Conservation (phyloP, 352 stramenopile genomes). For the Phytophthora pini region DNA sequence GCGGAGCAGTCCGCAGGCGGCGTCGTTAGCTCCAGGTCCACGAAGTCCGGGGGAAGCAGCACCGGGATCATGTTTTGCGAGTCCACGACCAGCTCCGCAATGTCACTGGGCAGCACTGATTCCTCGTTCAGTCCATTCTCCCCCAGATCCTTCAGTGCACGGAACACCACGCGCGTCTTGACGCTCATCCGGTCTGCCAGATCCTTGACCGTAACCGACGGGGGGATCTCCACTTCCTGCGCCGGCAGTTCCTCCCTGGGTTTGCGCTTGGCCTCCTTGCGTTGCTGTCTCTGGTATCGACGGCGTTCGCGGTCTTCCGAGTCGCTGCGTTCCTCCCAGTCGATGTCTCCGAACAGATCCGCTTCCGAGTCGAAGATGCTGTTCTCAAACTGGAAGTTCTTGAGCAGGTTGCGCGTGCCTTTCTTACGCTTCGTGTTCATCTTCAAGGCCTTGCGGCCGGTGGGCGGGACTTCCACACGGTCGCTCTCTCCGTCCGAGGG, state of each 20-base stretch:
- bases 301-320: slow-evolving; percentile 68
- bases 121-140: slow-evolving; percentile 76
- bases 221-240: slow-evolving; percentile 85
- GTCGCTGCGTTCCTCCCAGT: slow-evolving; percentile 68
- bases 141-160: slow-evolving; percentile 67
- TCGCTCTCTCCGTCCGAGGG: slow-evolving; percentile 27
- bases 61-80: slow-evolving; percentile 88
- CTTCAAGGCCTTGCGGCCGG: slow-evolving; percentile 63
- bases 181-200: slow-evolving; percentile 84
- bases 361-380: slow-evolving; percentile 77
- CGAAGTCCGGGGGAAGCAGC: slow-evolving; percentile 81
- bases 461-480: slow-evolving; percentile 5
- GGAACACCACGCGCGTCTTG: slow-evolving; percentile 75
- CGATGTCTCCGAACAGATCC: slow-evolving; percentile 78
- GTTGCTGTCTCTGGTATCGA: slow-evolving; percentile 62
- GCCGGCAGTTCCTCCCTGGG: slow-evolving; percentile 48
- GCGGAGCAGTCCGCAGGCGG: slow-evolving; percentile 69
- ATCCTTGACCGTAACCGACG: slow-evolving; percentile 73
- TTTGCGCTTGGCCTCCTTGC: slow-evolving; percentile 56
- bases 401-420: slow-evolving; percentile 65
- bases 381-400: slow-evolving; percentile 90
- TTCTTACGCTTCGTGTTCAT: slow-evolving; percentile 80
- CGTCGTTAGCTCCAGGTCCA: slow-evolving; percentile 75
- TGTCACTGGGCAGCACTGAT: slow-evolving; percentile 72
- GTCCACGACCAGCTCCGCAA: slow-evolving; percentile 85